Evolutionary conservation across 352 stramenopile genomes (phyloP).

Genomic region (Phytophthora colocasiae): DNA sequence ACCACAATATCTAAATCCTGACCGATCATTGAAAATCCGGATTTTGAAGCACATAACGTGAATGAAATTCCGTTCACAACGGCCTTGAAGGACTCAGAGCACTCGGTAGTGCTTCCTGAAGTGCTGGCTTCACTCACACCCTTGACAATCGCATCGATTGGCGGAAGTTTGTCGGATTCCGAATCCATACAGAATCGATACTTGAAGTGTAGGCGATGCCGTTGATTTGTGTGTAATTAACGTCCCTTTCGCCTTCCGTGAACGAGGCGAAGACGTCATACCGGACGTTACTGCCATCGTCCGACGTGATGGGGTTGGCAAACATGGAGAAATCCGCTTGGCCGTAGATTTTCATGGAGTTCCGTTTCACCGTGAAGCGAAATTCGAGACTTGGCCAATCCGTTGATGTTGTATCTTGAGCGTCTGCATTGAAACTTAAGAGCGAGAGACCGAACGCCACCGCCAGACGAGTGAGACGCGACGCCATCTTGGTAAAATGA

Average conservation of each 20-base stretch:
- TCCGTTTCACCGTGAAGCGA: constrained; percentile 36
- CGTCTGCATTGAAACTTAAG: not conserved
- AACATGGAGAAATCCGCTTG: constrained; percentile 31
- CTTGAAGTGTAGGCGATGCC: constrained; percentile 18
- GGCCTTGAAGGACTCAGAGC: constrained; percentile 1
- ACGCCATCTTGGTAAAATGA: constrained; percentile 1
- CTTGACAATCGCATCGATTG: constrained; percentile 11
- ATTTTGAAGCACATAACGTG: constrained; percentile 9
- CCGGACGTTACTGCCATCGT: constrained; percentile 10
- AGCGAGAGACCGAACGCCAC: not conserved
- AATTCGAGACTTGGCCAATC: constrained; percentile 32
- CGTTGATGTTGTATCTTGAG: not conserved
- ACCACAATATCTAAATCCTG: constrained; percentile 23
- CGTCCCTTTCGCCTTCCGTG: constrained; percentile 5
- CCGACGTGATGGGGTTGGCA: not conserved
- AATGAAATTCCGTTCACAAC: constrained; percentile 13
- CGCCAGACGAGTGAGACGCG: not conserved
- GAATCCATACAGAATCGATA: constrained; percentile 15
- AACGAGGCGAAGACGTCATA: constrained; percentile 26
- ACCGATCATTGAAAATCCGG: constrained; percentile 24
- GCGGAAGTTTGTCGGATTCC: constrained; percentile 10
- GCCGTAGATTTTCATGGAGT: constrained; percentile 35
- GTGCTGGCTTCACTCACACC: constrained; percentile 11
- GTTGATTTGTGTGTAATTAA: constrained; percentile 29
- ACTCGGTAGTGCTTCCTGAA: not conserved